Evolutionary conservation across 208 protist genomes (phyloP).

Genomic region (Trypanosoma lewisi): DNA sequence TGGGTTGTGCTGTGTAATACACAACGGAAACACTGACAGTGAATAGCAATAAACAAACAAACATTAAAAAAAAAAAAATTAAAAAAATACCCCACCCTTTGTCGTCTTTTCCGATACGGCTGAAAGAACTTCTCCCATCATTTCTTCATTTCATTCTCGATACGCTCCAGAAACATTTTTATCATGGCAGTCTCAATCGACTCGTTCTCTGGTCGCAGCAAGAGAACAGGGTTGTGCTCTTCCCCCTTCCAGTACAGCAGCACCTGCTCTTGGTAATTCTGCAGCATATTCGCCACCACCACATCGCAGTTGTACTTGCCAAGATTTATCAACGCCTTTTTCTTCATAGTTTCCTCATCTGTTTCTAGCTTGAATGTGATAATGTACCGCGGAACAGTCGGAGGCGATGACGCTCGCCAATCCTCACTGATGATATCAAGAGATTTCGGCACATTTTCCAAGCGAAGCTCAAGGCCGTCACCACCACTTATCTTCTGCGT

Average conservation of each 20-base stretch:
- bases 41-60: conserved; percentile 1
- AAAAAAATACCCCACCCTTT: background rate
- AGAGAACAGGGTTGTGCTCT: conserved; percentile 11
- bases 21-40: background rate
- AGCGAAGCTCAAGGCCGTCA: conserved; percentile 56
- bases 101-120: background rate
- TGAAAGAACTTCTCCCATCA: background rate
- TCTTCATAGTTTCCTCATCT: conserved; percentile 51
- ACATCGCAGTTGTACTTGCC: conserved; percentile 58
- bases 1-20: too few relatives aligned
- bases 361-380: conserved; percentile 89
- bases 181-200: conserved; percentile 57
- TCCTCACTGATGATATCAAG: conserved; percentile 46
- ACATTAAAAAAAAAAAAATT: conserved; percentile 8
- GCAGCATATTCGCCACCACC: conserved; percentile 84
- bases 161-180: conserved; percentile 35
- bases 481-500: conserved; percentile 78
- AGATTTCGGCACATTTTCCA: conserved; percentile 74
- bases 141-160: conserved; percentile 9
- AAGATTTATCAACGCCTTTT: conserved; percentile 74
- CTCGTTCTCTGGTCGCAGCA: conserved; percentile 29
- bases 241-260: conserved; percentile 51
- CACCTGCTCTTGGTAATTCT: conserved; percentile 78
- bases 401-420: conserved; percentile 32
- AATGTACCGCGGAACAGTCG: conserved; percentile 25